Evolutionary conservation across 441 rosid species (phyloP).

Genomic region (Pelargonium citronellum): DNA sequence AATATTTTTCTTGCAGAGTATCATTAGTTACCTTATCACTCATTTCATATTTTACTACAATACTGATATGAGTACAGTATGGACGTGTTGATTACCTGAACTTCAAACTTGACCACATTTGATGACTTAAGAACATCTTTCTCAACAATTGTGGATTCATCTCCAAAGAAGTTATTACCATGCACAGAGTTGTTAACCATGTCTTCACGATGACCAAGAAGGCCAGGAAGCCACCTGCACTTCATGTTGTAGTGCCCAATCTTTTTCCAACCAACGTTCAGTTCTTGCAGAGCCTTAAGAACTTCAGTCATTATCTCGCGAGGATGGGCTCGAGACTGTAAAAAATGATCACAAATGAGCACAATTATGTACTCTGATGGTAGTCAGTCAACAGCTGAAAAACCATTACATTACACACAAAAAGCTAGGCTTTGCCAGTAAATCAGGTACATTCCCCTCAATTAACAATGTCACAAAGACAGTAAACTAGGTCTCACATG

Average conservation of each 20-base stretch:
- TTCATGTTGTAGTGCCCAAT: constrained; percentile 97
- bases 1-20: not conserved
- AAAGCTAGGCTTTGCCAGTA: too few species aligned
- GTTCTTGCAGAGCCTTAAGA: constrained; percentile 78
- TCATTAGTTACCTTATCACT: not conserved
- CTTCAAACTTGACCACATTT: constrained; percentile 79
- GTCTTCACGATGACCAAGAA: constrained; percentile 46
- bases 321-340: constrained; percentile 88
- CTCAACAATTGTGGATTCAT: constrained; percentile 63
- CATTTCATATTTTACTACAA: not conserved
- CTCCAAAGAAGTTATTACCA: constrained; percentile 53
- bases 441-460: too few species aligned
- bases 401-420: too few species aligned
- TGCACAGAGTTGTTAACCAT: constrained; percentile 51
- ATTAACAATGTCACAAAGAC: too few species aligned
- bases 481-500: not conserved
- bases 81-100: constrained; percentile 53
- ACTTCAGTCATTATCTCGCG: constrained; percentile 96
- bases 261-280: constrained; percentile 93
- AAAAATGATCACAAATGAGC: constrained; percentile 21
- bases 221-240: constrained; percentile 84
- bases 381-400: not conserved
- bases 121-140: constrained; percentile 46
- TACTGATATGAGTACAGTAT: not conserved
- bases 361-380: not conserved